These are phyloP conservation scores for Suillus discolor DNA, from an alignment of 768 basidiomycete species.

Conservation along the genomic window DNA sequence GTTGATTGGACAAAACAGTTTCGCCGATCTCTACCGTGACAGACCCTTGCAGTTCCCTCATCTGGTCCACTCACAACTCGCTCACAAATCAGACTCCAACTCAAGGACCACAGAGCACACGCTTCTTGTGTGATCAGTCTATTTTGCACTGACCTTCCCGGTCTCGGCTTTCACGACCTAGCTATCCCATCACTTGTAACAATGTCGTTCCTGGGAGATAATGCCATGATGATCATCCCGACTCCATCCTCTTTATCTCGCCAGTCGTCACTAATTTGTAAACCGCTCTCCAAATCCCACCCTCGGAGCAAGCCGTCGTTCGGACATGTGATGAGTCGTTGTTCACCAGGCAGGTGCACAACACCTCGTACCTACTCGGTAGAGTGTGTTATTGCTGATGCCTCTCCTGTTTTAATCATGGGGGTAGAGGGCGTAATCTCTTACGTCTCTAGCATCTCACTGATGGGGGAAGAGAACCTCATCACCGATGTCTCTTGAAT, in stretches of 20 bases:
- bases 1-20: neutral
- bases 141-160: neutral
- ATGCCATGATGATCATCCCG: neutral
- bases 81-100: neutral
- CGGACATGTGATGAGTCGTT: neutral
- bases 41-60: neutral
- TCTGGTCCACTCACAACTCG: neutral
- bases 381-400: neutral
- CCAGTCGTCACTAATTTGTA: neutral
- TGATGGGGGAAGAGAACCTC: neutral
- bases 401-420: neutral
- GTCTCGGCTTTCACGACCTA: neutral
- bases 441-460: too few relatives aligned
- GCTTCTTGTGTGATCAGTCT: neutral
- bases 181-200: neutral
- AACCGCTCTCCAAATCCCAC: neutral
- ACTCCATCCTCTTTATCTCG: neutral
- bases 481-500: neutral
- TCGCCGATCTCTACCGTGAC: neutral
- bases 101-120: neutral
- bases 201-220: neutral
- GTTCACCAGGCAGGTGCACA: neutral
- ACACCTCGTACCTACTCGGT: neutral
- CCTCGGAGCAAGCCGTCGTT: conserved; percentile 1
- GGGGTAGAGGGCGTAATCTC: neutral